A percentile compares a stretch with the other conserved stretches of the same genome.
These are phyloP conservation scores for Drechslerella dactyloides DNA, from an alignment of 2,329 filamentous ascomycete species.

Conservation along the genomic window DNA sequence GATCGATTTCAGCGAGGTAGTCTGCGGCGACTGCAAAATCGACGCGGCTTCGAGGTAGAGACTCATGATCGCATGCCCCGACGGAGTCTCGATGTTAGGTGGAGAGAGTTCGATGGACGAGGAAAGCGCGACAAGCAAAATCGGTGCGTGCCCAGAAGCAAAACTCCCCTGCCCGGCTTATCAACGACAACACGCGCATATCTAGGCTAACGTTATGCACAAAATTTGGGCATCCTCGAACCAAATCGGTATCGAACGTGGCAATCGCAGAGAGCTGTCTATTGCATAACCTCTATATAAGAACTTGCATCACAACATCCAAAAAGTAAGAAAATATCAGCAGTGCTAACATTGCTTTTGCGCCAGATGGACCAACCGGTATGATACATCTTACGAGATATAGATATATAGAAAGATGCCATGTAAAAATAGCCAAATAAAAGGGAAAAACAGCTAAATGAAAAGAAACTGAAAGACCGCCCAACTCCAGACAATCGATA, in stretches of 20 bases:
- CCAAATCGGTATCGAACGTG: not conserved
- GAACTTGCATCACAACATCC: not conserved
- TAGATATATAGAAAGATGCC: not conserved
- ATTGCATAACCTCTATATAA: not conserved
- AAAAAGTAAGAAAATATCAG: not conserved
- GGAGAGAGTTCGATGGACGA: not conserved
- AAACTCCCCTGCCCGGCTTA: too few relatives aligned
- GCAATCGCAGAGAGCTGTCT: not conserved
- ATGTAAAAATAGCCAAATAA: not conserved
- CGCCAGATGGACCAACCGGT: constrained; percentile 12
- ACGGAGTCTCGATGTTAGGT: not conserved
- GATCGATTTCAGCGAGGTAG: constrained; percentile 84
- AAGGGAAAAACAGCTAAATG: not conserved
- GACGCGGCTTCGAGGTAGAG: constrained; percentile 91
- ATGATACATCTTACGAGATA: not conserved
- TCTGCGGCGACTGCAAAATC: constrained; percentile 69
- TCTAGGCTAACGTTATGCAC: too few relatives aligned
- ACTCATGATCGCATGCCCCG: constrained; percentile 70
- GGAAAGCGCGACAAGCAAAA: not conserved
- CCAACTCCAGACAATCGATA: not conserved
- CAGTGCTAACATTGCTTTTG: constrained; percentile 4
- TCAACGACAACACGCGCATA: too few relatives aligned
- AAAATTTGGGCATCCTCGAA: too few relatives aligned
- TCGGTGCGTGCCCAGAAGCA: too few relatives aligned
- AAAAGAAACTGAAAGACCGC: not conserved